A percentile compares a stretch with the other conserved stretches of the same genome.
Conservation (phyloP, 2,329 filamentous ascomycete species). For the Colletotrichum falcatum region DNA sequence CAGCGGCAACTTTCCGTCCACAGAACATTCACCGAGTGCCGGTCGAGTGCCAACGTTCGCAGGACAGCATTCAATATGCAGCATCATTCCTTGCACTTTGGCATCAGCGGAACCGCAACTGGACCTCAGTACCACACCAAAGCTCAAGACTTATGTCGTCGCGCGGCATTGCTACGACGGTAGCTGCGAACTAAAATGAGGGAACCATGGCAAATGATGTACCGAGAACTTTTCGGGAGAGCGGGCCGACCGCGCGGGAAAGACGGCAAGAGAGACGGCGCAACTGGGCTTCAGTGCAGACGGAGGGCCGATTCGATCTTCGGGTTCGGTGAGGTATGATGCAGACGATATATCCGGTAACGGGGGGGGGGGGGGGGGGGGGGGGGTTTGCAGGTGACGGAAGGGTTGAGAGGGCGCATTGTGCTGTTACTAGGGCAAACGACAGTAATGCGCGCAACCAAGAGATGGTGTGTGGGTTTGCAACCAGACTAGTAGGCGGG, state of each 20-base stretch:
- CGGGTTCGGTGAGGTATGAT: neutral
- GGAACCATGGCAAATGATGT: conserved; percentile 24
- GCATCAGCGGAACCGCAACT: neutral
- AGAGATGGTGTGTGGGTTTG: neutral
- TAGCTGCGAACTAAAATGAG: conserved; percentile 12
- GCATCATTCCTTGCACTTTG: neutral
- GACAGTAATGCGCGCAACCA: conserved; percentile 8
- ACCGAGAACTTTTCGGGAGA: conserved; percentile 17
- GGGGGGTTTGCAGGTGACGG: neutral
- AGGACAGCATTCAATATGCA: neutral
- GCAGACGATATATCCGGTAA: neutral
- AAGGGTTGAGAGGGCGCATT: neutral
- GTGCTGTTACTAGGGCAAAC: conserved; percentile 1
- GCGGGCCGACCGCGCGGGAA: conserved; percentile 13
- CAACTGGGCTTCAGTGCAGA: neutral
- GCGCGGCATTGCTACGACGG: neutral
- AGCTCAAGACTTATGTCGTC: neutral
- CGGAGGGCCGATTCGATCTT: conserved; percentile 6
- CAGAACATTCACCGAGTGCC: neutral
- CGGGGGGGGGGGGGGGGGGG: too few relatives aligned
- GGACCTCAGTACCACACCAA: neutral
- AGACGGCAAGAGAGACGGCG: conserved; percentile 9
- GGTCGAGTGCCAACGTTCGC: neutral
- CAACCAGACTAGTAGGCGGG: conserved; percentile 17
- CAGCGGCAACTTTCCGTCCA: neutral